A percentile compares a stretch with the other conserved stretches of the same genome.
These are phyloP conservation scores for Podila minutissima DNA, from an alignment of 192 early-diverging fungal species.

Conservation along the genomic window DNA sequence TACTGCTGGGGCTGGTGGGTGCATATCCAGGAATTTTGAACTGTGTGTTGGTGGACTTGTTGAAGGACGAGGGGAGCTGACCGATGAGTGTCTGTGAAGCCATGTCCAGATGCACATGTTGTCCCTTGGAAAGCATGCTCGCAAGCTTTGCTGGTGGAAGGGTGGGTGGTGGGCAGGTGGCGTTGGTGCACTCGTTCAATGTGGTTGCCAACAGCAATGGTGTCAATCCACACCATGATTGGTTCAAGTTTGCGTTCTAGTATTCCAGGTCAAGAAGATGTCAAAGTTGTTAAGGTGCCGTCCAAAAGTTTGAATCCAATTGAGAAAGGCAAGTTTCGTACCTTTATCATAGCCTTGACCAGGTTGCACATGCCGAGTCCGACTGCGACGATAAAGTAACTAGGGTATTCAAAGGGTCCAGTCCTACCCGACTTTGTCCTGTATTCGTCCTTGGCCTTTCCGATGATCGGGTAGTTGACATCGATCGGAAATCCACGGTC, in stretches of 20 bases:
- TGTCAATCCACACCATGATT: constrained; percentile 55
- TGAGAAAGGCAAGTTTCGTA: not conserved
- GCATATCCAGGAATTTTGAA: constrained; percentile 39
- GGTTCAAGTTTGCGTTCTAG: constrained; percentile 54
- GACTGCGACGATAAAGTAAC: constrained; percentile 56
- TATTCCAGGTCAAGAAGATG: not conserved
- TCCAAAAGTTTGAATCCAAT: not conserved
- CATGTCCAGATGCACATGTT: constrained; percentile 36
- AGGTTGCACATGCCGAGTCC: constrained; percentile 50
- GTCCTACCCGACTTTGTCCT: constrained; percentile 44
- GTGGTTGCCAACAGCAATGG: constrained; percentile 45
- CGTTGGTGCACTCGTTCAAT: constrained; percentile 47
- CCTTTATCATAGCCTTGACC: constrained; percentile 54
- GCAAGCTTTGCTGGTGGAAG: constrained; percentile 42
- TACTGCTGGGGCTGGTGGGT: constrained; percentile 45
- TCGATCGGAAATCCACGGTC: constrained; percentile 54
- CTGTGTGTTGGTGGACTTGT: constrained; percentile 37
- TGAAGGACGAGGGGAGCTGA: constrained; percentile 24
- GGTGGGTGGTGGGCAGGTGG: constrained; percentile 47
- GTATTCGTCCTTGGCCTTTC: constrained; percentile 42
- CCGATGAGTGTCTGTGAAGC: constrained; percentile 33
- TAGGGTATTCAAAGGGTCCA: constrained; percentile 52
- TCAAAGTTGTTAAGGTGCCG: not conserved
- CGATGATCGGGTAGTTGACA: constrained; percentile 54
- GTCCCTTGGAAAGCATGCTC: constrained; percentile 39